Percentiles rank a stretch among this genome's conserved stretches.
Conservation (phyloP, 2,329 filamentous ascomycete genomes). For the Fusarium goolgardi region DNA sequence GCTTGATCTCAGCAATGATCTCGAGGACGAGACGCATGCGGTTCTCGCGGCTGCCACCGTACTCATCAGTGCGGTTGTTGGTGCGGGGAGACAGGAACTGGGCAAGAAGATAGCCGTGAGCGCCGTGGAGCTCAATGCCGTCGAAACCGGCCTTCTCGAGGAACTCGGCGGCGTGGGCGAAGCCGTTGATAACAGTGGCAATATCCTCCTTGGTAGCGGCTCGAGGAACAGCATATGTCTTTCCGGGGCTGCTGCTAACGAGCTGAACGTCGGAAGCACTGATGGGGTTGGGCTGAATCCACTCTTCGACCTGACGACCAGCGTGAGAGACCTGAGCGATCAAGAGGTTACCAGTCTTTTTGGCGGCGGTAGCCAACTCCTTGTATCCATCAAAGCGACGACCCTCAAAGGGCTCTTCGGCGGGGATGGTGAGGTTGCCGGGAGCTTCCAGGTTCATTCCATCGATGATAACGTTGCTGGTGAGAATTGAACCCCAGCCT, state of each 20-base stretch:
- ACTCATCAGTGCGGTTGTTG: conserved; percentile 63
- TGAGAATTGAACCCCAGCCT: conserved; percentile 29
- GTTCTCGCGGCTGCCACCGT: conserved; percentile 59
- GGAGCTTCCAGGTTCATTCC: conserved; percentile 26
- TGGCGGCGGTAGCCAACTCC: conserved; percentile 20
- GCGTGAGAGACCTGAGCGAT: conserved; percentile 31
- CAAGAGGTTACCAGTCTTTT: conserved; percentile 24
- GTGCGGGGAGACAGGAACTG: conserved; percentile 60
- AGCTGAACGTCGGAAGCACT: conserved; percentile 66
- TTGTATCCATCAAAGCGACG: conserved; percentile 31
- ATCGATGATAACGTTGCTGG: conserved; percentile 33
- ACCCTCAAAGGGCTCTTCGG: conserved; percentile 21
- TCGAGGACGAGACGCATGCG: conserved; percentile 58
- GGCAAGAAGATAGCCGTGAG: conserved; percentile 59
- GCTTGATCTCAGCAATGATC: conserved; percentile 57
- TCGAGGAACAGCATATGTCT: conserved; percentile 49
- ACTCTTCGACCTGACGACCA: conserved; percentile 35
- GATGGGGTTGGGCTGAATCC: conserved; percentile 33
- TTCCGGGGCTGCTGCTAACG: conserved; percentile 66
- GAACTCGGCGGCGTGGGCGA: conserved; percentile 57
- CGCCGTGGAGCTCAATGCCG: conserved; percentile 32
- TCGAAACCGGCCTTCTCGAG: conserved; percentile 44
- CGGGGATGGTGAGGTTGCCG: conserved; percentile 19
- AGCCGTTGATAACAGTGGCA: conserved; percentile 24
- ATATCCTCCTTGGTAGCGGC: conserved; percentile 34